phyloP scores from a whole-genome alignment of 495 filamentous ascomycete genomes.

The Penicillium psychrofluorescens region DNA sequence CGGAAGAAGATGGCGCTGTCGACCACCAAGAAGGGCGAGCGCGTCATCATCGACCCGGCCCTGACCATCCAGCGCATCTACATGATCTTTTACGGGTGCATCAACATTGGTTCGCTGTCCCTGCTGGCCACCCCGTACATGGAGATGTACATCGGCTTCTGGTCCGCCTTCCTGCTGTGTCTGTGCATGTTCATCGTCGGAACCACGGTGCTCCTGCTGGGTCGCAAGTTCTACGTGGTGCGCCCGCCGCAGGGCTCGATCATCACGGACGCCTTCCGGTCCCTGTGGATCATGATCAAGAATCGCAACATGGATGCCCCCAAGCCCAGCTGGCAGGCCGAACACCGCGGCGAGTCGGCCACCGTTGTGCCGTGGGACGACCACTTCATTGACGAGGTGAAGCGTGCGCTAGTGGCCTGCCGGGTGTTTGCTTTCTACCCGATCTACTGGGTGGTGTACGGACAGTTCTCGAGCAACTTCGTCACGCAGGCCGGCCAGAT shows the following conservation, averaged over 20 bases:
- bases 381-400: conserved; percentile 56
- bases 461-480: conserved; percentile 53
- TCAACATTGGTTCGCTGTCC: conserved; percentile 69
- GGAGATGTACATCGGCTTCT: conserved; percentile 64
- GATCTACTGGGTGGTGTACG: conserved; percentile 56
- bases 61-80: conserved; percentile 70
- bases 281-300: conserved; percentile 49
- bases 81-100: conserved; percentile 67
- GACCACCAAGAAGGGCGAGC: conserved; percentile 55
- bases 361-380: conserved; percentile 47
- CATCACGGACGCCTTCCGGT: conserved; percentile 54
- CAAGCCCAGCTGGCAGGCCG: conserved; percentile 52
- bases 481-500: conserved; percentile 50
- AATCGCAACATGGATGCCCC: conserved; percentile 50
- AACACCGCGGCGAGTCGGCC: conserved; percentile 27
- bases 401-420: conserved; percentile 53
- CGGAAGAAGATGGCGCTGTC: conserved; percentile 51
- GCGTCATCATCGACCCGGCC: conserved; percentile 67
- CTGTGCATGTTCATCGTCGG: conserved; percentile 52
- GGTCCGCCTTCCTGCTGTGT: conserved; percentile 67
- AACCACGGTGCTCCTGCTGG: conserved; percentile 42
- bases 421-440: conserved; percentile 54
- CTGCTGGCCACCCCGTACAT: conserved; percentile 58
- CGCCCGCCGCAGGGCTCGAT: conserved; percentile 57
- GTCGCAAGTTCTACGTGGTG: conserved; percentile 53